Base-by-base conservation (phyloP, 345 rosid genomes). In the Draba incana region DNA sequence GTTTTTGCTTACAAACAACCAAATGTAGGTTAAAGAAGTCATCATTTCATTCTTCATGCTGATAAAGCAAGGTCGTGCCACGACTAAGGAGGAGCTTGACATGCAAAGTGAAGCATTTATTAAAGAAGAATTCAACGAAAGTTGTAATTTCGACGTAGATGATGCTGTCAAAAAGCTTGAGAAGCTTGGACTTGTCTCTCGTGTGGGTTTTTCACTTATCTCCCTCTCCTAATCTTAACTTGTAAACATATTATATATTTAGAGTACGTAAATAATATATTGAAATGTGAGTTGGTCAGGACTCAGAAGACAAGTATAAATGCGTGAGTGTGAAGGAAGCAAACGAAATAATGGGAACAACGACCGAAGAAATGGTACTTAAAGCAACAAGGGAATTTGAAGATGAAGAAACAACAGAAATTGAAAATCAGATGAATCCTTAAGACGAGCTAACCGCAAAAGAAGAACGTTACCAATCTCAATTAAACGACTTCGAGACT, bases 1-100 rank as follows among this genome's bases (percentile, higher is more conserved):
- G 16, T 38, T 54, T 35, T 42, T 54, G 16, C 69, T 54, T 16
- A 25, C 3, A 30, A 2, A 20, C 25, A 62, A 28, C 31, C 24
- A 30, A 35, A 4, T 60, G 62, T 82, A 92, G 98, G 95, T 89
- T n/a, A 92, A 92, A 75, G 94, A 89, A 79, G 90, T 89, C 13
- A 86, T 92, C 8, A 68, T 92, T 35, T 83, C 88, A 0, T 81
- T 79, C 79, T 92, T 79, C 68, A 78, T 87, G 75, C 73, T 92
- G 75, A 86, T 86, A 85, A 80, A 79, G 63, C 81, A 85, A 38
- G 88, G 83, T 27, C 67, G 73, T 69, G 83, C 89, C 49, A 70
- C 78, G 3, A 75, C 69, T 71, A 76, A 71, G 70, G 72, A 85
- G 77, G 88, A 85, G 30, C 79, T 88, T 56, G 92, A 88, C 67